Conservation (phyloP, 2,329 filamentous ascomycete genomes). For the Fusarium nurragi region DNA sequence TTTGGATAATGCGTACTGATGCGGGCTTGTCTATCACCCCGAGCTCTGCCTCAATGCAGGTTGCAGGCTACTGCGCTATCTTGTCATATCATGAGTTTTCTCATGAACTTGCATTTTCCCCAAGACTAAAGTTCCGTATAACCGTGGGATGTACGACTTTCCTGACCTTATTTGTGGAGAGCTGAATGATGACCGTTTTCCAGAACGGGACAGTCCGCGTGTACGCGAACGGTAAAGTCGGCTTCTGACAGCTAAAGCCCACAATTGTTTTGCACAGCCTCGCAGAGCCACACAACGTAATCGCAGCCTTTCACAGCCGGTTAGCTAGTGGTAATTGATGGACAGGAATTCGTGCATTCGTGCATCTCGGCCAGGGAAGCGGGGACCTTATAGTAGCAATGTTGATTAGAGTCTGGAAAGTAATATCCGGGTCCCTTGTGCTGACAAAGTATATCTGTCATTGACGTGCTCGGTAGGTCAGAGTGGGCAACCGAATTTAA, state of each 20-base stretch:
- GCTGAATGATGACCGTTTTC: neutral
- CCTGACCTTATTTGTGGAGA: neutral
- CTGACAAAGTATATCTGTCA: neutral
- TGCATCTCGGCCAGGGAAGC: neutral
- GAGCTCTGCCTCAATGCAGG: neutral
- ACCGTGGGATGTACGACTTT: constrained; percentile 2
- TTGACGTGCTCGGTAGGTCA: neutral
- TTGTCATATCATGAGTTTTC: neutral
- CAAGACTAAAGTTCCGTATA: neutral
- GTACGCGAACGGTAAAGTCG: neutral
- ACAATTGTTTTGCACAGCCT: constrained; percentile 39
- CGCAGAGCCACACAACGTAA: constrained; percentile 16
- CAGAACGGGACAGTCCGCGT: neutral
- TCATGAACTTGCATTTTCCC: neutral
- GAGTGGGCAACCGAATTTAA: constrained; percentile 24
- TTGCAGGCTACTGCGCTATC: neutral
- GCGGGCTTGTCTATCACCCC: neutral
- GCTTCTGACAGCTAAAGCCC: neutral
- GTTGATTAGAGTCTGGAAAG: neutral
- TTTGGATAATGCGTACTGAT: neutral
- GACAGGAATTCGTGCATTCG: neutral
- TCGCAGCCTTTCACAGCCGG: neutral
- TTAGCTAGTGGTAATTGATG: neutral
- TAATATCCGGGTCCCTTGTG: neutral
- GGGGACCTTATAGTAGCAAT: neutral